phyloP scores from a whole-genome alignment of 257 asterid genomes.

The Jasminum sambac region DNA sequence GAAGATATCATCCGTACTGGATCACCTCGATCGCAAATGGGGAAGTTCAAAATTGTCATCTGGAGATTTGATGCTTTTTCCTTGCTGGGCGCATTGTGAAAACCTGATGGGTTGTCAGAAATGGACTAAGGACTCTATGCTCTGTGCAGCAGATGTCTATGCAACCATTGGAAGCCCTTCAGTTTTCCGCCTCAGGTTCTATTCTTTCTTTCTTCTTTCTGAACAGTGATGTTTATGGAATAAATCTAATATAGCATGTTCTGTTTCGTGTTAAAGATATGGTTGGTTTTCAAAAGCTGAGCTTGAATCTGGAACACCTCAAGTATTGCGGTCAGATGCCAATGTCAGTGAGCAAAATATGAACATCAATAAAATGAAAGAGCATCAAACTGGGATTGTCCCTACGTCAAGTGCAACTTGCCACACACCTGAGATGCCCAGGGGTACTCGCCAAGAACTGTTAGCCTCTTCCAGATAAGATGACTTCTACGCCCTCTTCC shows the following conservation, averaged over 20 bases:
- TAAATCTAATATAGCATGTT: constrained; percentile 26
- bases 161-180: constrained; percentile 72
- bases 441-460: constrained; percentile 28
- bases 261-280: constrained; percentile 51
- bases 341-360: constrained; percentile 31
- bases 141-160: constrained; percentile 86
- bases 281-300: constrained; percentile 87
- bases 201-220: constrained; percentile 11
- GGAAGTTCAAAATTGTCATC: constrained; percentile 53
- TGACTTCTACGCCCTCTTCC: constrained; percentile 33
- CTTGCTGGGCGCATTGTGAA: constrained; percentile 66
- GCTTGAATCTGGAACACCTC: constrained; percentile 46
- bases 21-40: constrained; percentile 96
- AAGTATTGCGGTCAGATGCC: constrained; percentile 35
- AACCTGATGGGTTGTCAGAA: constrained; percentile 64
- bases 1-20: constrained; percentile 87
- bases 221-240: constrained; percentile 12
- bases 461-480: constrained; percentile 35
- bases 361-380: constrained; percentile 29
- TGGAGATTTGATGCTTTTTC: constrained; percentile 77
- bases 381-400: constrained; percentile 32
- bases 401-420: constrained; percentile 19
- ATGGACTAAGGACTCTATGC: constrained; percentile 84
- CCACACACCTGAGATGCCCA: constrained; percentile 28
- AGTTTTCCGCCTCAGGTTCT: constrained; percentile 89